phyloP scores from a whole-genome alignment of 176 grass and related monocot species.

The Musa acuminata region DNA sequence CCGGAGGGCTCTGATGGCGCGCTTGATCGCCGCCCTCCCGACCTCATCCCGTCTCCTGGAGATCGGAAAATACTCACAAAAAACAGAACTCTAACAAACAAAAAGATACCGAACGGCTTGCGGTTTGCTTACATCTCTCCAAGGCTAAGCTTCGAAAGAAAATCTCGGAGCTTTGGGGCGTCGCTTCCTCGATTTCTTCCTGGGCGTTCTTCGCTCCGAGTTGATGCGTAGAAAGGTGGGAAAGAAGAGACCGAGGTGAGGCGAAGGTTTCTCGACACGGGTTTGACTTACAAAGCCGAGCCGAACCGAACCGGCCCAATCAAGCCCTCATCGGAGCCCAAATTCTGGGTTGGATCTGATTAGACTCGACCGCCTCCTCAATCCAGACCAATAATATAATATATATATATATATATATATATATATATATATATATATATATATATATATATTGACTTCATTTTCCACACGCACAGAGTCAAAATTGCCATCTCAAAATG shows the following conservation, averaged over 20 bases:
- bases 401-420: too few relatives aligned
- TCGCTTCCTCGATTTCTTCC: too few relatives aligned
- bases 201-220: neutral
- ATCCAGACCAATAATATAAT: too few relatives aligned
- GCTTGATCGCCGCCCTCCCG: constrained; percentile 46
- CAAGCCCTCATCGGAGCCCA: too few relatives aligned
- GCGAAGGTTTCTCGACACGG: neutral
- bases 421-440: too few relatives aligned
- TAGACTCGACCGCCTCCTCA: too few relatives aligned
- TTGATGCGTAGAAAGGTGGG: neutral
- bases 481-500: too few relatives aligned
- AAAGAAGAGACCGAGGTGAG: neutral
- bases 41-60: constrained; percentile 57
- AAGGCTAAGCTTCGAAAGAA: neutral
- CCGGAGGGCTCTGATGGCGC: constrained; percentile 39
- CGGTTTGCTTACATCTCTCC: neutral
- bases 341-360: too few relatives aligned
- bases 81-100: neutral
- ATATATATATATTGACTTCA: too few relatives aligned
- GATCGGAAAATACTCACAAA: too few relatives aligned
- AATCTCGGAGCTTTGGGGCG: neutral
- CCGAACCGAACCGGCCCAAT: too few relatives aligned
- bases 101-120: neutral
- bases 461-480: too few relatives aligned
- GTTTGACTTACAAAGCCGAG: neutral